Conservation (phyloP, 495 filamentous ascomycete species). For the Margaritispora aquatica region DNA sequence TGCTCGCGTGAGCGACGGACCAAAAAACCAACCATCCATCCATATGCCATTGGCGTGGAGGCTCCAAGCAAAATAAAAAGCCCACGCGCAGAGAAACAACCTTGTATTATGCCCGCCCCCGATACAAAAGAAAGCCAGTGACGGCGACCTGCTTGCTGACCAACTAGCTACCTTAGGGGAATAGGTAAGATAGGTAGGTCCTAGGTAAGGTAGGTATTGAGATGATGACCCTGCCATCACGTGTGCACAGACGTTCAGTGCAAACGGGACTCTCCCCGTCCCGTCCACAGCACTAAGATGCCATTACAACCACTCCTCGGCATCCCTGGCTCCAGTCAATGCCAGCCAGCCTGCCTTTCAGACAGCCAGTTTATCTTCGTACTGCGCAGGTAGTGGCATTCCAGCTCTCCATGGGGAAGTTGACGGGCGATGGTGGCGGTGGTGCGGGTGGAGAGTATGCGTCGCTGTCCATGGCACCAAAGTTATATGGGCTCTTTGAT, state of each 20-base stretch:
- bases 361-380: slow-evolving; percentile 17
- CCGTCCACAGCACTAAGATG: background rate
- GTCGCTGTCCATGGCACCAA: slow-evolving; percentile 12
- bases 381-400: slow-evolving; percentile 18
- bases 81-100: too few species aligned
- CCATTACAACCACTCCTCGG: background rate
- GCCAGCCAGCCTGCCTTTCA: background rate
- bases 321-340: background rate
- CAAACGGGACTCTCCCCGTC: background rate
- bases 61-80: background rate
- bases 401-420: slow-evolving; percentile 28
- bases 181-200: too few species aligned
- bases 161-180: too few species aligned
- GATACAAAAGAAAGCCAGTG: too few species aligned
- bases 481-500: slow-evolving; percentile 24
- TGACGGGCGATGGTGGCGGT: slow-evolving; percentile 43
- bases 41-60: background rate
- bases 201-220: too few species aligned
- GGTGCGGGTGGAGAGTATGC: slow-evolving; percentile 36
- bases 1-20: slow-evolving; percentile 13
- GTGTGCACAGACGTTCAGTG: too few species aligned
- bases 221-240: slow-evolving; percentile 8
- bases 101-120: too few species aligned
- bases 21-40: background rate
- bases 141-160: too few species aligned